These are phyloP conservation scores for Apiotrichum gracile DNA, from an alignment of 1,284 basidiomycete genomes.

Conservation along the genomic window DNA sequence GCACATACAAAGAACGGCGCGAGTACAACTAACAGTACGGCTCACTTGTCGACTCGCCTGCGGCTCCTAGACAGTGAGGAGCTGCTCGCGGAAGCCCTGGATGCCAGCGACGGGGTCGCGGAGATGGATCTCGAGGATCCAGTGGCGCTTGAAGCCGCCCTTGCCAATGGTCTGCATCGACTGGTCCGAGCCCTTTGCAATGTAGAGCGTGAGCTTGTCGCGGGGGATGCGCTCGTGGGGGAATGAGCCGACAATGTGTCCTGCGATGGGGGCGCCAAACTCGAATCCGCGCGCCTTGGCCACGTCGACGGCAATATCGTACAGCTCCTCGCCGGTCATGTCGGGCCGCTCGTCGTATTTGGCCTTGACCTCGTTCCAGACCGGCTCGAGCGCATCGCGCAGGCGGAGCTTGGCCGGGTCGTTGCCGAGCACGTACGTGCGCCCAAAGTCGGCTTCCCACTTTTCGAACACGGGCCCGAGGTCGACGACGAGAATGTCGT, in stretches of 20 bases:
- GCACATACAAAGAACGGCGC: no score
- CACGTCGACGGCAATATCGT: conserved; percentile 1
- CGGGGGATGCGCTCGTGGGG: conserved; percentile 18
- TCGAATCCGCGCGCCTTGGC: conserved; percentile 2
- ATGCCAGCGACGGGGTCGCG: conserved; percentile 3
- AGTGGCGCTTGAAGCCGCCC: conserved; percentile 11
- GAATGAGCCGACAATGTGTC: conserved; percentile 13
- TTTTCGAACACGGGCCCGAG: conserved; percentile 17
- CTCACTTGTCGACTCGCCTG: no score
- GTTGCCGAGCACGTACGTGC: conserved; percentile 16
- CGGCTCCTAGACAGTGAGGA: not conserved
- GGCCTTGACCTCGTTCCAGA: conserved; percentile 11
- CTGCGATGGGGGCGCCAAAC: conserved; percentile 13
- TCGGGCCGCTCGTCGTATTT: conserved; percentile 6
- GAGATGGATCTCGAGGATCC: conserved; percentile 16
- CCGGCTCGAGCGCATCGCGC: conserved; percentile 12
- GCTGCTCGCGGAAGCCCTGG: conserved; percentile 19
- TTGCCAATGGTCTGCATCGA: conserved; percentile 7
- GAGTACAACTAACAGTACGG: no score
- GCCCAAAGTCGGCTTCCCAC: conserved; percentile 18
- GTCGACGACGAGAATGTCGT: conserved; percentile 18
- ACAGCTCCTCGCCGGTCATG: conserved; percentile 17
- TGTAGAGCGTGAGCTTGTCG: conserved; percentile 18
- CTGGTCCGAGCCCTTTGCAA: conserved; percentile 4
- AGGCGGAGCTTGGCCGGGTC: conserved; percentile 10